These are phyloP conservation scores for Fusarium nodosum DNA, from an alignment of 2,329 filamentous ascomycete species.

Conservation along the genomic window DNA sequence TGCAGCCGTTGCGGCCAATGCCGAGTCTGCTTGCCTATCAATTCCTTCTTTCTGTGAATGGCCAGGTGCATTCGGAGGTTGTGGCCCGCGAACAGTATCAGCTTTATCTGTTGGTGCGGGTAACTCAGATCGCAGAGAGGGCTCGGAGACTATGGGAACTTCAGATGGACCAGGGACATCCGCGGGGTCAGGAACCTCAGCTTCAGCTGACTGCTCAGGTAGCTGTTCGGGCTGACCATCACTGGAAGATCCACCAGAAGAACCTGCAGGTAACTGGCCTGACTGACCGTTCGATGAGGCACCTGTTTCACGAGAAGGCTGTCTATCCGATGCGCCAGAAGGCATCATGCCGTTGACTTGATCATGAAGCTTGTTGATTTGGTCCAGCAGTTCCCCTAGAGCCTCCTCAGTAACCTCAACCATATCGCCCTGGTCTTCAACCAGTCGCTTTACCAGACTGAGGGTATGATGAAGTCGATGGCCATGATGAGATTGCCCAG, in stretches of 20 bases:
- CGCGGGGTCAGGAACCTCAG: neutral
- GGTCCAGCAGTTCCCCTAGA: constrained; percentile 49
- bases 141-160: constrained; percentile 6
- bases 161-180: constrained; percentile 5
- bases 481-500: constrained; percentile 16
- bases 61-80: constrained; percentile 1
- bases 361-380: constrained; percentile 49
- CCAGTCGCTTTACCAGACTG: constrained; percentile 41
- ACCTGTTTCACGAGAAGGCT: constrained; percentile 15
- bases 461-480: constrained; percentile 34
- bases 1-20: neutral
- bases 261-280: constrained; percentile 19
- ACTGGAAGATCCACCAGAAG: constrained; percentile 14
- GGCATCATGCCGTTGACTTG: constrained; percentile 50
- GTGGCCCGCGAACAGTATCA: constrained; percentile 3
- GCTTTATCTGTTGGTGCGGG: constrained; percentile 7
- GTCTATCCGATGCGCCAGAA: constrained; percentile 21
- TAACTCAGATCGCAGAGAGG: constrained; percentile 5
- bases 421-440: constrained; percentile 45
- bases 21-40: constrained; percentile 9
- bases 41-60: constrained; percentile 12
- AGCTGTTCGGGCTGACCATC: constrained; percentile 5
- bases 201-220: constrained; percentile 16
- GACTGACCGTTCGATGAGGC: constrained; percentile 31
- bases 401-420: constrained; percentile 47